Base-by-base conservation (phyloP, 2,329 filamentous ascomycete species). In the Clarireedia homoeocarpa region DNA sequence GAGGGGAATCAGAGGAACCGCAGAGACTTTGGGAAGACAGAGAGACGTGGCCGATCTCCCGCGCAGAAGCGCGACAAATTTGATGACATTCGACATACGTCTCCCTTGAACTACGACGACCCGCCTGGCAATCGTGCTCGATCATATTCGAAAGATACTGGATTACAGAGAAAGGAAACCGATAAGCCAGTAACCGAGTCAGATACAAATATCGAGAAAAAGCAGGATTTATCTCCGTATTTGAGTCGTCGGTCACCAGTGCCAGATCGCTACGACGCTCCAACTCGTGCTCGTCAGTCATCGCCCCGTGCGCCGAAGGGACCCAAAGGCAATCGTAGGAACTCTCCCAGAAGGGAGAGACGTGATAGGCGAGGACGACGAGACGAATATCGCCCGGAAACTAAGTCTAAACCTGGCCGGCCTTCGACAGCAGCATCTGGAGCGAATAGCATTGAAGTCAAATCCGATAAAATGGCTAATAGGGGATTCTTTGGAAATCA, bases 361-460 rank as follows among this genome's bases (percentile, higher is more conserved):
- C 59, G 61, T 30, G 63, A 64, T 7, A 62, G 58, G 53, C 59
- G 58, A 44, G 58, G 59, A 15, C 57, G 61, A 39, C 61, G 61
- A 62, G 65, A 65, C 65, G 67, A 70, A 34, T 64, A 61, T 59
- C 64, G 57, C 46, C 59, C 63, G 12, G 62, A 63, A 38, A 27
- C 49, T 4, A 61, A 59, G 26, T 34, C 69, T 23, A 68, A 71
- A 55, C 66, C 68, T 20, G 42, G 47, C 24, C 62, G 62, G 55
- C 47, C 60, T 30, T 58, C 65, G 59, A 50, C 63, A 24, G 55
- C 65, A 48, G 65, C 65, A 5, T 71, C 71, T 36, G 69, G 69
- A 44, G 63, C 68, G 12, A 72, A 71, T 53, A 71, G 66, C 55
- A 63, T 69, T 40, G 70, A 71, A 56, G 68, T 70, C 7, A 68